Conservation (phyloP, 2,329 filamentous ascomycete genomes). For the Mycosphaerella arachidis region DNA sequence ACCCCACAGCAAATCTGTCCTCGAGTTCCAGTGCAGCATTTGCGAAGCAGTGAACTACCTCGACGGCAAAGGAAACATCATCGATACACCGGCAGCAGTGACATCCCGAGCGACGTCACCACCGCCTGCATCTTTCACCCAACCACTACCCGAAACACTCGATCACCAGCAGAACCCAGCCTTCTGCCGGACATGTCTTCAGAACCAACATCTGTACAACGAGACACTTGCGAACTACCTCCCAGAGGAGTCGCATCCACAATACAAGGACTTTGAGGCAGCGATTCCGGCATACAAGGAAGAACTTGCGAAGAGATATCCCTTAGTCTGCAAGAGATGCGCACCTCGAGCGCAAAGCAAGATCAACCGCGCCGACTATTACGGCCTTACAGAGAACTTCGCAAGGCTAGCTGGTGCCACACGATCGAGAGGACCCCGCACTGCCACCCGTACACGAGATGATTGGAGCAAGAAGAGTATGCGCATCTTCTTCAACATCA, state of each 20-base stretch:
- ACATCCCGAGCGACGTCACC: slow-evolving; percentile 20
- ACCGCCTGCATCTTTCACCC: slow-evolving; percentile 16
- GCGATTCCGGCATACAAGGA: slow-evolving; percentile 66
- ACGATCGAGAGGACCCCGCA: slow-evolving; percentile 30
- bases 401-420: slow-evolving; percentile 69
- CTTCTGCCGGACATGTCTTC: slow-evolving; percentile 74
- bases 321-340: slow-evolving; percentile 80
- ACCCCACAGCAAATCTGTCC: slow-evolving; percentile 54
- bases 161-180: slow-evolving; percentile 40
- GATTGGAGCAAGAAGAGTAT: slow-evolving; percentile 35
- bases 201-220: slow-evolving; percentile 81
- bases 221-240: slow-evolving; percentile 76
- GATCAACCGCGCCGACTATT: slow-evolving; percentile 32
- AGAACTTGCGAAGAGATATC: slow-evolving; percentile 75
- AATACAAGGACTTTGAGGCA: slow-evolving; percentile 64
- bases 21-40: slow-evolving; percentile 66
- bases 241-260: slow-evolving; percentile 59
- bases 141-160: slow-evolving; percentile 26
- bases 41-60: slow-evolving; percentile 89
- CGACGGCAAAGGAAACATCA: slow-evolving; percentile 86
- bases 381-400: slow-evolving; percentile 28
- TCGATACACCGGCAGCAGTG: slow-evolving; percentile 69
- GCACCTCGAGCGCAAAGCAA: slow-evolving; percentile 62
- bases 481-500: slow-evolving; percentile 22
- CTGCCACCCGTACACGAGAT: slow-evolving; percentile 45